These are phyloP conservation scores for Ambrosia trifida DNA, from an alignment of 129 eudicot species.

Conservation along the genomic window DNA sequence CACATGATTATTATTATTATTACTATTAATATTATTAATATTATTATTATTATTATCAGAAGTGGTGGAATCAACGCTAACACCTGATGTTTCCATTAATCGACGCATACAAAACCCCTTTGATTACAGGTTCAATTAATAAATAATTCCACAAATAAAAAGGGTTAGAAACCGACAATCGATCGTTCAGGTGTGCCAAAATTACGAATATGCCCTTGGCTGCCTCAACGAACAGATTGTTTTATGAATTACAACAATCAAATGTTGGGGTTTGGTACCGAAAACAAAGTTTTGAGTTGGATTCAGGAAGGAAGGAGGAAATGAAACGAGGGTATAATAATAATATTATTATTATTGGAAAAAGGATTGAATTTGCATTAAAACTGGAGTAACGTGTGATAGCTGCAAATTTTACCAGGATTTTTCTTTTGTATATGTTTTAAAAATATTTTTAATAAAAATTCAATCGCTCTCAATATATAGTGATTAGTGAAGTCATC, in stretches of 20 bases:
- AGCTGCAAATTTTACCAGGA: constrained; percentile 29
- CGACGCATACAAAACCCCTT: constrained; percentile 27
- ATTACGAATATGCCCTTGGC: neutral
- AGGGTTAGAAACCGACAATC: constrained; percentile 24
- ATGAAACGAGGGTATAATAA: neutral
- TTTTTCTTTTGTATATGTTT: neutral
- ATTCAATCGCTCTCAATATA: constrained; percentile 21
- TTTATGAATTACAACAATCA: constrained; percentile 1
- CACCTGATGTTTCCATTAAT: constrained; percentile 39
- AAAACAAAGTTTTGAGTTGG: constrained; percentile 20
- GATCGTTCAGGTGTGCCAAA: too few relatives aligned
- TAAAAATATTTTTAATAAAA: neutral
- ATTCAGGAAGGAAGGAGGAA: constrained; percentile 24
- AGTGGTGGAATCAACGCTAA: constrained; percentile 26
- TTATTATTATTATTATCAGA: constrained; percentile 27
- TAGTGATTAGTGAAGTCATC: constrained; percentile 30
- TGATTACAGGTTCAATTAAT: constrained; percentile 14
- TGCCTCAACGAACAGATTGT: neutral
- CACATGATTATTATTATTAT: constrained; percentile 21
- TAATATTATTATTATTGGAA: neutral
- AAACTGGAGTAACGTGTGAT: constrained; percentile 39
- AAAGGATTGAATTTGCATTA: constrained; percentile 40
- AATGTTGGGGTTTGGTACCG: constrained; percentile 34
- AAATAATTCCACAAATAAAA: constrained; percentile 4
- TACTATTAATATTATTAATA: neutral